Evolutionary conservation across 768 basidiomycete genomes (phyloP).

Genomic region (Amanita fuliginea): DNA sequence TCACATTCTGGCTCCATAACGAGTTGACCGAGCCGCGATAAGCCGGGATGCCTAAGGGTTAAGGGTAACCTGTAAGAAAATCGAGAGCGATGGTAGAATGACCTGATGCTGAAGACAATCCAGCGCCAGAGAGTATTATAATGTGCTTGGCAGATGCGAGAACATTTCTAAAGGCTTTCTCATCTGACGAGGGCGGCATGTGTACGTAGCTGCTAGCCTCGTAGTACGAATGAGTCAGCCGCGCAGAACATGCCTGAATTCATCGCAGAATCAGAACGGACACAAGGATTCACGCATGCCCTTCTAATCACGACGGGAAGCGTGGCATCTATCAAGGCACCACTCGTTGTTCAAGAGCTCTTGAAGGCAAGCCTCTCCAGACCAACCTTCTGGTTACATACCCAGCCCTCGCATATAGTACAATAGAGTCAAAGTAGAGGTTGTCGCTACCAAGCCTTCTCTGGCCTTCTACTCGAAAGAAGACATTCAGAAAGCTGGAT

Average conservation of each 20-base stretch:
- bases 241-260: slow-evolving; percentile 19
- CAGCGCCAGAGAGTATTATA: slow-evolving; percentile 41
- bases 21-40: not conserved
- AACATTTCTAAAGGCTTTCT: slow-evolving; percentile 10
- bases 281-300: slow-evolving; percentile 44
- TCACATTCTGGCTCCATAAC: slow-evolving; percentile 3
- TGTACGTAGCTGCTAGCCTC: too few species aligned
- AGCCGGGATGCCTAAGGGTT: slow-evolving; percentile 9
- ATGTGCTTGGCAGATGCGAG: slow-evolving; percentile 21
- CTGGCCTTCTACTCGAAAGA: slow-evolving; percentile 62
- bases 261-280: slow-evolving; percentile 29
- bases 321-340: slow-evolving; percentile 90
- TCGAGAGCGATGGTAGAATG: not conserved
- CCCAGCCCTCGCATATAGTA: slow-evolving; percentile 37
- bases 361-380: slow-evolving; percentile 29
- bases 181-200: slow-evolving; percentile 11
- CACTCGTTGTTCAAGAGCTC: slow-evolving; percentile 76
- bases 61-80: not conserved
- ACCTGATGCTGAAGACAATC: slow-evolving; percentile 59
- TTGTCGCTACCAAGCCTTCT: slow-evolving; percentile 72
- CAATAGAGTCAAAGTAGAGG: slow-evolving; percentile 63
- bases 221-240: not conserved
- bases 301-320: slow-evolving; percentile 87
- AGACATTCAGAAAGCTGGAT: slow-evolving; percentile 38
- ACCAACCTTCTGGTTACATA: not conserved